Percentiles rank a stretch among this genome's conserved stretches.
Evolutionary conservation across 768 basidiomycete species (phyloP).

Genomic region (Phanerodontia chrysosporium): DNA sequence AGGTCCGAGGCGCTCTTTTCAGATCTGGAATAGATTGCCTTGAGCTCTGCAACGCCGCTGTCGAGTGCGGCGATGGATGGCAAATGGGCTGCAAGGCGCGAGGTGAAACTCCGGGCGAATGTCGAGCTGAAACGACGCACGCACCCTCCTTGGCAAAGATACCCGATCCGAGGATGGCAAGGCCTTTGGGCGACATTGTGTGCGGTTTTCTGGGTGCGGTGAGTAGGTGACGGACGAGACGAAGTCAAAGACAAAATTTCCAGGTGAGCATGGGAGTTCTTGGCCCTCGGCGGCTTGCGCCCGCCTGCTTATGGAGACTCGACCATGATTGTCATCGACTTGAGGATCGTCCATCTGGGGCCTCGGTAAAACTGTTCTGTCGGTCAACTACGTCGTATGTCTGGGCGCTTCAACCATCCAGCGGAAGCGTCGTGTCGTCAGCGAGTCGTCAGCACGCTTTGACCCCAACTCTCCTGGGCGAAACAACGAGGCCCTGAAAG

Average conservation of each 20-base stretch:
- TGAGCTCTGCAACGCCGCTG: conserved; percentile 42
- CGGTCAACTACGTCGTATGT: background rate
- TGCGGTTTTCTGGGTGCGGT: background rate
- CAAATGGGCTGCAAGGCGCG: conserved; percentile 56
- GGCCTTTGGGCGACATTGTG: conserved; percentile 42
- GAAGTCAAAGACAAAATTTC: background rate
- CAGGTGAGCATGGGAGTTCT: background rate
- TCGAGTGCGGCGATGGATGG: conserved; percentile 62
- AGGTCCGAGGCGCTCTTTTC: conserved; percentile 52
- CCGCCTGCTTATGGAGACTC: background rate
- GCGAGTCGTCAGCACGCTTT: background rate
- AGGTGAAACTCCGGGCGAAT: conserved; percentile 20
- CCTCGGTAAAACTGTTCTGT: conserved; percentile 1
- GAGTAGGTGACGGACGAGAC: background rate
- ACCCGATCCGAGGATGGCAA: conserved; percentile 80
- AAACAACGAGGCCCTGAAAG: background rate
- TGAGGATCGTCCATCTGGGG: background rate
- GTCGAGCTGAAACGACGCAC: conserved; percentile 19
- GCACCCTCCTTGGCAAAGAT: conserved; percentile 73
- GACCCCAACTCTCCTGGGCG: background rate
- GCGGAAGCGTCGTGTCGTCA: background rate
- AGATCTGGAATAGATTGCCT: conserved; percentile 81
- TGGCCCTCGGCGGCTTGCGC: background rate
- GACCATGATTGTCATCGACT: background rate
- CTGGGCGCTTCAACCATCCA: background rate